Base-by-base conservation (phyloP, 768 basidiomycete species). In the Podaxis carcinomalis region DNA sequence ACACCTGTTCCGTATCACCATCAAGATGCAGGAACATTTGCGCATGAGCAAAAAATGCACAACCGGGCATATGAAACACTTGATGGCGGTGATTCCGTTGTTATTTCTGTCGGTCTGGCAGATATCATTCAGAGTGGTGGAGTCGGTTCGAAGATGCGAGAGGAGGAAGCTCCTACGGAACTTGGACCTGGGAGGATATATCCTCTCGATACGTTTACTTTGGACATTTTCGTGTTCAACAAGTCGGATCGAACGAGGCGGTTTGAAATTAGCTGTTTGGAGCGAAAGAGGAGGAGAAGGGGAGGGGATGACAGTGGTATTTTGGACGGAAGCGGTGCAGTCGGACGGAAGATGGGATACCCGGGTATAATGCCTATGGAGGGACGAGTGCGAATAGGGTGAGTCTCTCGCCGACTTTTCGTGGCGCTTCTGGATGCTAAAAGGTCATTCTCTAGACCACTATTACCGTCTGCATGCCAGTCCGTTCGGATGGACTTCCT, bases 141-240 rank as follows among this genome's bases (percentile, higher is more conserved):
- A 37, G 57, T 70, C 49, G 52, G 66, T 65, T 27, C 60, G 62
- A 23, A 39, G 9, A 66, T 62, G 54, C 61, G 68, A n/a, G 70
- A 55, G 36, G 64, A 52, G 50, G 51, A 53, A 54, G 56, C 57
- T 5, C 39, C 63, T 44, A 16, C 28, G 4, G 59, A 40, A 28
- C 59, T 74, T 52, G 73, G 68, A 37, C 71, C 71, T 36, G 79
- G 74, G 63, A 84, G 77, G 73, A 85, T 94, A 68, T 88, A 84
- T 64, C 89, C 90, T 16, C 75, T 89, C 27, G 86, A 91, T 66
- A 76, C 81, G 53, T 95, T 95, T 69, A 87, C 86, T 54, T 72
- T 95, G 66, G 92, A 95, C 63, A 87, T 94, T 2, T 94, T 95
- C 66, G 90, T 94, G 57, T 93, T 88, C 67, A 95, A 94, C 67